Evolutionary conservation across 2,329 filamentous ascomycete genomes (phyloP).

Genomic region (Metarhizium robertsii): DNA sequence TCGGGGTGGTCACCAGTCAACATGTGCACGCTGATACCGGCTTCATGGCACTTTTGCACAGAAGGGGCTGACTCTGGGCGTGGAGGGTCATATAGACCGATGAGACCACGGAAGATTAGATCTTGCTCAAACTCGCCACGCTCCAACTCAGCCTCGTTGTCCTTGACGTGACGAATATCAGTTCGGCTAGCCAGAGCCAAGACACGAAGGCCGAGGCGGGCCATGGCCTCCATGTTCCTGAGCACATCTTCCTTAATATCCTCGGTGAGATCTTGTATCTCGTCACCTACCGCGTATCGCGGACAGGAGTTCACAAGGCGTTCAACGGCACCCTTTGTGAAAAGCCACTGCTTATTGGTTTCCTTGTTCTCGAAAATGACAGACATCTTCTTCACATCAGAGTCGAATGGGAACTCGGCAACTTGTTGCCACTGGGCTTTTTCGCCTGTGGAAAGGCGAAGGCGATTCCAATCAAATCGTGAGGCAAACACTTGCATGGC

Average conservation of each 20-base stretch:
- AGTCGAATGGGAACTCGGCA: constrained; percentile 66
- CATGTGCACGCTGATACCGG: constrained; percentile 58
- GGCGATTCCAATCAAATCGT: constrained; percentile 55
- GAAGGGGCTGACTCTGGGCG: constrained; percentile 55
- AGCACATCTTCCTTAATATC: constrained; percentile 47
- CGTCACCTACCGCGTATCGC: constrained; percentile 33
- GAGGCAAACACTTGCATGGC: constrained; percentile 66
- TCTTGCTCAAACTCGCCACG: constrained; percentile 40
- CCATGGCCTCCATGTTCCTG: constrained; percentile 59
- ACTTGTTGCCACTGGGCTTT: constrained; percentile 45
- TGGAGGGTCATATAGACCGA: constrained; percentile 66
- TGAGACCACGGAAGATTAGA: constrained; percentile 57
- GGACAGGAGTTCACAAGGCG: constrained; percentile 56
- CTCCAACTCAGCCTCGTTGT: constrained; percentile 32
- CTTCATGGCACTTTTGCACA: constrained; percentile 47
- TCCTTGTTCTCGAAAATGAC: constrained; percentile 48
- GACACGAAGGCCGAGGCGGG: constrained; percentile 58
- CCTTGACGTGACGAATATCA: constrained; percentile 25
- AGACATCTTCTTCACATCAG: constrained; percentile 68
- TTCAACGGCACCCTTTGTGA: constrained; percentile 62
- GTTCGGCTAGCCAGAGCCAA: constrained; percentile 52
- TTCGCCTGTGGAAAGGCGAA: constrained; percentile 39
- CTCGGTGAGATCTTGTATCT: constrained; percentile 38
- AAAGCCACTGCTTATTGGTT: constrained; percentile 35
- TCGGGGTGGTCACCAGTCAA: constrained; percentile 61